Conservation (phyloP, 2,329 filamentous ascomycete genomes). For the Aspergillus pseudoviridinutans region DNA sequence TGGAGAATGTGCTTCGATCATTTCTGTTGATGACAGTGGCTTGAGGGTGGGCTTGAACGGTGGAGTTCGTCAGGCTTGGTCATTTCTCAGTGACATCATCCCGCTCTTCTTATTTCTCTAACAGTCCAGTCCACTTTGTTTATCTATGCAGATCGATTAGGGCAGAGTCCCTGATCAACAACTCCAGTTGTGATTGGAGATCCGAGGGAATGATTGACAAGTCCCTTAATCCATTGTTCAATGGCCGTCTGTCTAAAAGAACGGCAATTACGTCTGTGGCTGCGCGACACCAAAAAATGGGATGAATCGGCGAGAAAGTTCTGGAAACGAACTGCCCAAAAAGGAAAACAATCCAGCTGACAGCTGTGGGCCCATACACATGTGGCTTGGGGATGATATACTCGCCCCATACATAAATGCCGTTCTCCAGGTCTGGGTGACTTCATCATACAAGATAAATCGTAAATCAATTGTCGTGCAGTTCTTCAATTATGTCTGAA, state of each 20-base stretch:
- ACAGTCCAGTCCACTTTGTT: neutral
- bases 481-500: neutral
- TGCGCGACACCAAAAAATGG: neutral
- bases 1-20: neutral
- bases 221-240: too few species aligned
- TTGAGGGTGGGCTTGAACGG: neutral
- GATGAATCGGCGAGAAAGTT: neutral
- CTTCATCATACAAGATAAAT: neutral
- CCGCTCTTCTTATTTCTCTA: neutral
- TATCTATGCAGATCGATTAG: neutral
- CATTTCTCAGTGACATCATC: neutral
- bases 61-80: neutral
- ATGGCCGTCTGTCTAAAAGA: too few species aligned
- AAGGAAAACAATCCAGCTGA: neutral
- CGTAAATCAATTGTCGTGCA: neutral
- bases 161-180: neutral
- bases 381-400: neutral
- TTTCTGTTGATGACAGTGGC: neutral
- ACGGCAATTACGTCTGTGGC: neutral
- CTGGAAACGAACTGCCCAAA: neutral
- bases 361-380: neutral
- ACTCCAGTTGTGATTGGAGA: neutral
- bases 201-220: too few species aligned
- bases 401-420: neutral
- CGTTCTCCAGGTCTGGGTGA: neutral